phyloP scores from a whole-genome alignment of 2,329 filamentous ascomycete genomes.

The Myriosclerotinia curreyana region DNA sequence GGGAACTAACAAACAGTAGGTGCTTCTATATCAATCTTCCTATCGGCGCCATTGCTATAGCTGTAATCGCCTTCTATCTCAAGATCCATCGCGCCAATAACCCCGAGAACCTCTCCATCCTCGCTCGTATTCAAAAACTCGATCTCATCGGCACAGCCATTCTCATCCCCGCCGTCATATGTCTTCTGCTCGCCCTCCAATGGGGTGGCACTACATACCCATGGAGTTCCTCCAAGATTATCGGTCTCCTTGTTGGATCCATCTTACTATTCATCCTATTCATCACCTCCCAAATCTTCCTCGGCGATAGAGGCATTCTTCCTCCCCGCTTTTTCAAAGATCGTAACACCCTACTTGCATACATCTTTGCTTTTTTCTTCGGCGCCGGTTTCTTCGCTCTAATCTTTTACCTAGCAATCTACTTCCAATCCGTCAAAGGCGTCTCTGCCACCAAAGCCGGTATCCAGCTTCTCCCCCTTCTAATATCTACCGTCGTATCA shows the following conservation, averaged over 20 bases:
- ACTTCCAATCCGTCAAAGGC: conserved; percentile 40
- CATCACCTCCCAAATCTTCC: conserved; percentile 38
- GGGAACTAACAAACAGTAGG: neutral
- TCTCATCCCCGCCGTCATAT: conserved; percentile 41
- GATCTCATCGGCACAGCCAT: conserved; percentile 41
- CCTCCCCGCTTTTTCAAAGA: conserved; percentile 41
- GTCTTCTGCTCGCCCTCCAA: conserved; percentile 43
- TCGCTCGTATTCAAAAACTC: conserved; percentile 34
- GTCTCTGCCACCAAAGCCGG: conserved; percentile 45
- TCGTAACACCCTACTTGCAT: conserved; percentile 29
- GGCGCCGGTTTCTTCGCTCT: conserved; percentile 36
- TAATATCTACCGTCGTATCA: conserved; percentile 44
- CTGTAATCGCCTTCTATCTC: conserved; percentile 43
- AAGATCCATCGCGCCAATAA: conserved; percentile 43
- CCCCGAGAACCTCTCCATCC: conserved; percentile 30
- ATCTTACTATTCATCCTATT: conserved; percentile 38
- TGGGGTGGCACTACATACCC: conserved; percentile 42
- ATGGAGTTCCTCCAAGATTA: conserved; percentile 40
- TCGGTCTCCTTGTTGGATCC: conserved; percentile 40
- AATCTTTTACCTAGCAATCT: conserved; percentile 39
- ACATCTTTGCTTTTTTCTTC: conserved; percentile 32
- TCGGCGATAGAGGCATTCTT: conserved; percentile 39
- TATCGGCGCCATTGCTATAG: conserved; percentile 42
- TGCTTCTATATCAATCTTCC: conserved; percentile 36
- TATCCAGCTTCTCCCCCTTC: conserved; percentile 45